Conservation (phyloP, 2,329 filamentous ascomycete genomes). For the Fusarium continuum region DNA sequence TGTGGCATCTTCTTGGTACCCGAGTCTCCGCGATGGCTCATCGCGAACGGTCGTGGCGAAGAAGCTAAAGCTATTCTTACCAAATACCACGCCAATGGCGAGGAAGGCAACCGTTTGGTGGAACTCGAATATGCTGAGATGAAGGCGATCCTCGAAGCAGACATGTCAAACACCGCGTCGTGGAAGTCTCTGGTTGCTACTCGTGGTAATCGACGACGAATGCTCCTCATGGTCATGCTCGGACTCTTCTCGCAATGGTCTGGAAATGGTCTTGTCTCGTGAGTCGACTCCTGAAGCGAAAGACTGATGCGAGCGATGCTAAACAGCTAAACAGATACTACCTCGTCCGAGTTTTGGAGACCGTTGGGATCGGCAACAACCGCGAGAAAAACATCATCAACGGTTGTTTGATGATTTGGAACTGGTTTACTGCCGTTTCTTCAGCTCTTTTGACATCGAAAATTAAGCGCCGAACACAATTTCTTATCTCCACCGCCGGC, state of each 20-base stretch:
- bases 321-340: background rate
- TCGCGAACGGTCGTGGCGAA: slow-evolving; percentile 49
- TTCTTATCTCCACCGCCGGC: slow-evolving; percentile 20
- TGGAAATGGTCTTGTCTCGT: slow-evolving; percentile 48
- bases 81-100: slow-evolving; percentile 66
- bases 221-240: slow-evolving; percentile 54
- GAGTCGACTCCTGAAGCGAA: too few species aligned
- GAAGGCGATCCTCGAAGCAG: too few species aligned
- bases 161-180: slow-evolving; percentile 43
- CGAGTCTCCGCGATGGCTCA: slow-evolving; percentile 70
- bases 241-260: slow-evolving; percentile 55
- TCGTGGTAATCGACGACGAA: slow-evolving; percentile 46
- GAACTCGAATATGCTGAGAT: slow-evolving; percentile 62
- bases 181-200: slow-evolving; percentile 46
- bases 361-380: slow-evolving; percentile 9
- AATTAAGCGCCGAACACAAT: slow-evolving; percentile 32
- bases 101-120: slow-evolving; percentile 60
- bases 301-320: too few species aligned
- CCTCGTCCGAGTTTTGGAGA: slow-evolving; percentile 7
- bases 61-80: slow-evolving; percentile 62
- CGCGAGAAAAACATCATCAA: slow-evolving; percentile 30
- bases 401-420: slow-evolving; percentile 33
- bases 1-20: slow-evolving; percentile 60
- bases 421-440: slow-evolving; percentile 30
- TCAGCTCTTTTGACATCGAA: slow-evolving; percentile 19